phyloP scores from a whole-genome alignment of 2,329 filamentous ascomycete genomes.

The Ophiostoma sp. region DNA sequence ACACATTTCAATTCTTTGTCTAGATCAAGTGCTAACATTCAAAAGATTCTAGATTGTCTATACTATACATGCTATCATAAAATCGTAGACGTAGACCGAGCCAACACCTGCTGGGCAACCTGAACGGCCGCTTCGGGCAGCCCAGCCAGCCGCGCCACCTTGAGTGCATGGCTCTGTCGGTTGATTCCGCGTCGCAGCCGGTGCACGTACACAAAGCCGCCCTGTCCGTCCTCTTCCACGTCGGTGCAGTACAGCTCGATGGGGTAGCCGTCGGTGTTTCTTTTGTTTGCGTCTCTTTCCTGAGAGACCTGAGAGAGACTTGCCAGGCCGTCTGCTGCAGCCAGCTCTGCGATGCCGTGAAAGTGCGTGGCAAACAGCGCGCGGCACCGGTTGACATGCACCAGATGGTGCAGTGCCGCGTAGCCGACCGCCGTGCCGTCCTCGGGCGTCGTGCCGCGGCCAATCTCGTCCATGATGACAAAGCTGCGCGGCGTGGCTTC shows the following conservation, averaged over 20 bases:
- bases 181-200: slow-evolving; percentile 77
- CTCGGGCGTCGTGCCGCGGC: slow-evolving; percentile 85
- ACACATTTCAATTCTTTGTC: background rate
- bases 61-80: background rate
- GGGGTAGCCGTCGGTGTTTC: slow-evolving; percentile 28
- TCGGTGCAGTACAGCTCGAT: slow-evolving; percentile 85
- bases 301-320: slow-evolving; percentile 15
- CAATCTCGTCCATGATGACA: slow-evolving; percentile 98
- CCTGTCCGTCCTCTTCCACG: slow-evolving; percentile 64
- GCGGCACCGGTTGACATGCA: slow-evolving; percentile 69
- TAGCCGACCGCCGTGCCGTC: slow-evolving; percentile 88
- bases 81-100: slow-evolving; percentile 9
- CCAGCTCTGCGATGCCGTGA: slow-evolving; percentile 76
- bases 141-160: slow-evolving; percentile 85
- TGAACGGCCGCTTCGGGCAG: slow-evolving; percentile 67
- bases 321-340: slow-evolving; percentile 46
- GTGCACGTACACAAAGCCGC: slow-evolving; percentile 82
- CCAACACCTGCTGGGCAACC: slow-evolving; percentile 58
- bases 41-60: slow-evolving; percentile 11
- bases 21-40: slow-evolving; percentile 8
- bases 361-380: slow-evolving; percentile 95
- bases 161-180: slow-evolving; percentile 80
- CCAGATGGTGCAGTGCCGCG: slow-evolving; percentile 79
- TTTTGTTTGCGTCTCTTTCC: slow-evolving; percentile 16
- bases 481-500: slow-evolving; percentile 79